Conservation (phyloP, 2,329 filamentous ascomycete species). For the Hymenoscyphus albidus region DNA sequence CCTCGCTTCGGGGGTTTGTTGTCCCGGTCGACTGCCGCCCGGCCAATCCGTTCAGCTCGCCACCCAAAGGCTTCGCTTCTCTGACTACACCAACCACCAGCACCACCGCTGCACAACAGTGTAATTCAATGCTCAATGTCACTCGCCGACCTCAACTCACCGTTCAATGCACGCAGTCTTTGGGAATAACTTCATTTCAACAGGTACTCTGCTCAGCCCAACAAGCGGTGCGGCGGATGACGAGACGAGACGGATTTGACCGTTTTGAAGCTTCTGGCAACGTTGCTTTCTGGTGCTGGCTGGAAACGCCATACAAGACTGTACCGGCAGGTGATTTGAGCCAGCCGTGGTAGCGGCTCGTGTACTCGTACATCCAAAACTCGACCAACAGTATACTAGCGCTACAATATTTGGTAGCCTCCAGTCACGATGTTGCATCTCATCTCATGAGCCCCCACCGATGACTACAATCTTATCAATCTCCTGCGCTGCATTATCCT, state of each 20-base stretch:
- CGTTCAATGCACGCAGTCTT: neutral
- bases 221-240: neutral
- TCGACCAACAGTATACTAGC: too few species aligned
- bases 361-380: too few species aligned
- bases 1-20: neutral
- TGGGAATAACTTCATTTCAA: neutral
- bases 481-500: neutral
- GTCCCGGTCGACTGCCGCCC: neutral
- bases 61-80: neutral
- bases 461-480: neutral
- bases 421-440: neutral
- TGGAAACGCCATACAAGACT: neutral
- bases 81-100: neutral
- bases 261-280: neutral
- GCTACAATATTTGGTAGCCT: neutral
- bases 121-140: neutral
- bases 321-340: neutral
- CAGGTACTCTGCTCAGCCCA: neutral
- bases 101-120: neutral
- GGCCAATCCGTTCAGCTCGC: neutral
- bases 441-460: neutral
- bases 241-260: neutral
- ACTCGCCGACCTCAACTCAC: conserved; percentile 1
- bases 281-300: neutral
- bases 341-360: too few species aligned